Evolutionary conservation across 202 grass and related monocot species (phyloP), one percentile per base, ranked within the genome.

Genomic region (Panicum hallii): DNA sequence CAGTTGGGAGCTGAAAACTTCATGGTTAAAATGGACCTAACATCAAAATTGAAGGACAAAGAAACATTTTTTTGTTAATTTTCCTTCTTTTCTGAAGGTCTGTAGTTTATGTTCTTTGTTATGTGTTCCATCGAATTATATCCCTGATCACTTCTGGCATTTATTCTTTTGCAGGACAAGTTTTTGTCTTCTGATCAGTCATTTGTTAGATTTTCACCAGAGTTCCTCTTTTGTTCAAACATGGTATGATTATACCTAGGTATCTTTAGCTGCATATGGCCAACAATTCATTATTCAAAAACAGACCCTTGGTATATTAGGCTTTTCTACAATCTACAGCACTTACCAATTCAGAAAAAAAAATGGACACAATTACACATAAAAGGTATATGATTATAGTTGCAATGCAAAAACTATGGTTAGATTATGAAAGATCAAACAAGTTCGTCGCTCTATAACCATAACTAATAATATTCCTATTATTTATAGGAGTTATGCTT

Each of bases 201-300:
- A 67, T 98, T 92, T 90, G 68, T 91, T 84, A 71, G 88, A 74
- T 87, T 85, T 80, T 90, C 91, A 17, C 72, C 74, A 19, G 64
- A 81, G 17, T 64, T 82, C 7, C 83, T 87, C 61, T 82, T 89
- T 77, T 83, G 34, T 82, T 60, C 80, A 86, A 91, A 90, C 67
- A 94, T 92, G 96, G 93, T 98, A 98, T 53, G 54, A 60, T 90
- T 86, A 46, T 85, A 77, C 38, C 49, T 19, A 32, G 63, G 23
- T 90, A 61, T 47, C 47, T 64, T 86, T 84, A 81, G 6, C 56
- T 48, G 47, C 63, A 41, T 48, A 62, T 48, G 62, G 10, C 16
- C 36, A 76, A 30, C 5, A 44, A 57, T 15, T 61, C 11, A 52
- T 74, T 62, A 63, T 87, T 74, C 46, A 63, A 19, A 48, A 72